Percentiles rank a stretch among this genome's conserved stretches.
Conservation (phyloP, 2,329 filamentous ascomycete species). For the Stagonosporopsis cucurbitacearum region DNA sequence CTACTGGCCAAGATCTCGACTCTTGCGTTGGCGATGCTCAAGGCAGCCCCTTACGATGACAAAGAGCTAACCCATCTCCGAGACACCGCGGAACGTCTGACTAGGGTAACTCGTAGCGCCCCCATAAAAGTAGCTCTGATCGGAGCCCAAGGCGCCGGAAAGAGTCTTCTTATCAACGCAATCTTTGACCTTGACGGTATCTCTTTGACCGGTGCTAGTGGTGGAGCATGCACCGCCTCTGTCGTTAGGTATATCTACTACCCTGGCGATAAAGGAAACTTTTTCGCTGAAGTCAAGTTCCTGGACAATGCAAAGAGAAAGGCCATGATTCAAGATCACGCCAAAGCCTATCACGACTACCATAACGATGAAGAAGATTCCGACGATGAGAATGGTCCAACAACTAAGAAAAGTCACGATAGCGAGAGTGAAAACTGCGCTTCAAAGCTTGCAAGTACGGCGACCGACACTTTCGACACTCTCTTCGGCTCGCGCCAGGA, state of each 20-base stretch:
- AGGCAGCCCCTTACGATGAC: not conserved
- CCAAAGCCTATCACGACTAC: not conserved
- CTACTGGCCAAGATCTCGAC: no score
- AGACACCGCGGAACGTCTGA: not conserved
- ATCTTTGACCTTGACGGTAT: conserved; percentile 6
- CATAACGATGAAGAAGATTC: conserved; percentile 5
- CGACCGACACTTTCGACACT: not conserved
- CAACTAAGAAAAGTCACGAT: no score
- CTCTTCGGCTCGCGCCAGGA: not conserved
- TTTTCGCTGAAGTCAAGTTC: conserved; percentile 26
- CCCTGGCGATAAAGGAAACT: not conserved
- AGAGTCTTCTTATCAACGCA: not conserved
- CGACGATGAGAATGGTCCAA: conserved; percentile 22
- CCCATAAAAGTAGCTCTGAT: not conserved
- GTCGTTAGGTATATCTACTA: conserved; percentile 20
- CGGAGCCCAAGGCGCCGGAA: not conserved
- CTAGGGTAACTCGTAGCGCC: not conserved
- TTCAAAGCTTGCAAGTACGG: not conserved
- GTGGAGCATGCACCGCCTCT: conserved; percentile 28
- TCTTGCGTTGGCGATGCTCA: not conserved
- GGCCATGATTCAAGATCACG: conserved; percentile 25
- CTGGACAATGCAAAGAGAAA: conserved; percentile 17
- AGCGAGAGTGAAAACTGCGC: no score
- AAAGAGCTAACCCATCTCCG: not conserved
- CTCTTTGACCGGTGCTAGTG: conserved; percentile 30